phyloP scores from a whole-genome alignment of 495 filamentous ascomycete species.

The Sporormia fimetaria region DNA sequence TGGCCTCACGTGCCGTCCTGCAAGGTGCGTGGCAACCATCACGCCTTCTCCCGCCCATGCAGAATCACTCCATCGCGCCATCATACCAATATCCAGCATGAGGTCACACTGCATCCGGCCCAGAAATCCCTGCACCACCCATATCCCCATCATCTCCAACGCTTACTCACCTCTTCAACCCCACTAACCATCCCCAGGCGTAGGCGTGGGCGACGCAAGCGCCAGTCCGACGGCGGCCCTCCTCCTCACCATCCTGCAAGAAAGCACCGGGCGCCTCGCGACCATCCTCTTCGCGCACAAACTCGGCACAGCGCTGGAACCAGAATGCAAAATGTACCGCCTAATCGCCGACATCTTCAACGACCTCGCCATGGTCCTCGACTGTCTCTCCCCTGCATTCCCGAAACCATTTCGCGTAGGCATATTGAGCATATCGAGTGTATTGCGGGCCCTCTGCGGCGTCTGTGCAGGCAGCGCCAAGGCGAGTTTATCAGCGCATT shows the following conservation, averaged over 20 bases:
- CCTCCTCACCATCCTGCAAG: slow-evolving; percentile 76
- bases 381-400: slow-evolving; percentile 73
- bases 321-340: slow-evolving; percentile 89
- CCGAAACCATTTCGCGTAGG: slow-evolving; percentile 55
- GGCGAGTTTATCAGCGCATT: slow-evolving; percentile 83
- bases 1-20: slow-evolving; percentile 80
- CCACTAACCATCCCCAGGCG: slow-evolving; percentile 38
- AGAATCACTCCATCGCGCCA: background rate
- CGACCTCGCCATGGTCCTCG: slow-evolving; percentile 78
- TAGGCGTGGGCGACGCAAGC: slow-evolving; percentile 79
- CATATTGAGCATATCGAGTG: slow-evolving; percentile 62
- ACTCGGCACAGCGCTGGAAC: slow-evolving; percentile 76
- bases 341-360: slow-evolving; percentile 88
- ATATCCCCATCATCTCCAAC: background rate
- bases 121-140: too few species aligned
- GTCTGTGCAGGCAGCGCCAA: slow-evolving; percentile 84
- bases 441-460: slow-evolving; percentile 73
- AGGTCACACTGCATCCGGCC: too few species aligned
- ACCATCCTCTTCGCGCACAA: slow-evolving; percentile 86
- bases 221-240: slow-evolving; percentile 81
- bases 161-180: background rate
- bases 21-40: slow-evolving; percentile 45
- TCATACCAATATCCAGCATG: background rate
- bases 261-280: slow-evolving; percentile 70
- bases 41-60: background rate